Conservation (phyloP, 129 eudicot genomes). For the Chrysanthemum lavandulifolium region DNA sequence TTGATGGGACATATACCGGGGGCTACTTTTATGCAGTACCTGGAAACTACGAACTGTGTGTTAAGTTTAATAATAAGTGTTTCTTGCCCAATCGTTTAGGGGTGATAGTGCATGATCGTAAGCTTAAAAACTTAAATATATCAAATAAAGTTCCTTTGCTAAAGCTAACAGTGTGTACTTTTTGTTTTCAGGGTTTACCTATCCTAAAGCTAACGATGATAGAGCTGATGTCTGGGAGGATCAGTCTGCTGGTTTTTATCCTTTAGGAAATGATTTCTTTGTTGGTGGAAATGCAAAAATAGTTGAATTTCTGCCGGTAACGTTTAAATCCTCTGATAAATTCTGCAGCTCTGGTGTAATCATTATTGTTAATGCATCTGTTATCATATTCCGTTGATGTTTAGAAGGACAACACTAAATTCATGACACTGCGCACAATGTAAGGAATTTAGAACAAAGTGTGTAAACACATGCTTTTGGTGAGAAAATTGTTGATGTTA, state of each 20-base stretch:
- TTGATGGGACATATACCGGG: slow-evolving; percentile 68
- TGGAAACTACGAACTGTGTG: slow-evolving; percentile 59
- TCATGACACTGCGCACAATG: too few relatives aligned
- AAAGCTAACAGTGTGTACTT: background rate
- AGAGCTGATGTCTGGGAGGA: slow-evolving; percentile 81
- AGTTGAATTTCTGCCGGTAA: slow-evolving; percentile 52
- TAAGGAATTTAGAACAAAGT: too few relatives aligned
- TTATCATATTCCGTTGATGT: too few relatives aligned
- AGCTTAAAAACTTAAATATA: too few relatives aligned
- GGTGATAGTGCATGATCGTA: slow-evolving; percentile 38
- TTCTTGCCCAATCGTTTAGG: slow-evolving; percentile 63
- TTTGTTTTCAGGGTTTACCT: slow-evolving; percentile 46
- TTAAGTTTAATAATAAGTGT: slow-evolving; percentile 39
- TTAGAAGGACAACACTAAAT: slow-evolving; percentile 27
- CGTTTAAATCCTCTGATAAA: too few relatives aligned
- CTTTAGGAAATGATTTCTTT: slow-evolving; percentile 55
- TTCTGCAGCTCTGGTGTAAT: too few relatives aligned
- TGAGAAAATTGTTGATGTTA: too few relatives aligned
- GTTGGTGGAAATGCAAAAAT: slow-evolving; percentile 47
- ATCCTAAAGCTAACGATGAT: slow-evolving; percentile 56
- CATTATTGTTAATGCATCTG: too few relatives aligned
- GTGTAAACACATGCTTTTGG: too few relatives aligned
- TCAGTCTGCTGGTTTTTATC: slow-evolving; percentile 61
- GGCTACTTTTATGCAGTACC: slow-evolving; percentile 36
- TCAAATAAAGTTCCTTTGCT: too few relatives aligned